Base-by-base conservation (phyloP, 164 flowering plant species). In the Tinospora cordifolia region DNA sequence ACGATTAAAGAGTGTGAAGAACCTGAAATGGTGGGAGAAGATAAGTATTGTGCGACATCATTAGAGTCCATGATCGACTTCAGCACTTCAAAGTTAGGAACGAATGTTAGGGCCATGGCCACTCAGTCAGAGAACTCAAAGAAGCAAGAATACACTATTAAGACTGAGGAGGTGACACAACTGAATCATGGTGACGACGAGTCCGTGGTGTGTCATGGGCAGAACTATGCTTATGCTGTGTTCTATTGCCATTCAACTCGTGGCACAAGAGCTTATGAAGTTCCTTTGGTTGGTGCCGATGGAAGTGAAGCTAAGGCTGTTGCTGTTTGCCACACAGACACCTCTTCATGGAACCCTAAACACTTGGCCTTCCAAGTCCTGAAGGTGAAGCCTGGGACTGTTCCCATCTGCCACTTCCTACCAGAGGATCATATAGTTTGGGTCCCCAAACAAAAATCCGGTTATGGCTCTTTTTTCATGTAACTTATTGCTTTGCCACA, bases 381-480 rank as follows among this genome's bases (percentile, higher is more conserved):
- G 6, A 77, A 79, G 65, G 81, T 76, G 21, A 74, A 78, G 72
- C 84, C 84, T 2, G 84, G 84, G 12, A 74, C 74, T 54, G 81
- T 70, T 39, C 82, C 84, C 5, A 17, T 82, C 25, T 82, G 84
- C 63, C 84, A 82, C 49, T 82, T 79, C 71, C 73, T 82, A 27
- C 77, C 76, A 0, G 59, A 74, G 51, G 79, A 73, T 71, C 74
- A 81, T 51, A 21, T 79, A 46, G 75, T 72, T 6, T 81, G 78
- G 83, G 75, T 71, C 14, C 30, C 26, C 1, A 78, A 78, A n/a
- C n/a, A n/a, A n/a, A n/a, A n/a, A n/a, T n/a, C n/a, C n/a, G n/a
- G n/a, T n/a, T n/a, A n/a, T n/a, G n/a, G n/a, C n/a, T n/a, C n/a
- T n/a, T n/a, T n/a, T n/a, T n/a, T n/a, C n/a, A n/a, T n/a, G n/a